Percentiles rank a stretch among this genome's conserved stretches.
Conservation (phyloP, 805 yeast genomes). For the Candida fluviatilis region DNA sequence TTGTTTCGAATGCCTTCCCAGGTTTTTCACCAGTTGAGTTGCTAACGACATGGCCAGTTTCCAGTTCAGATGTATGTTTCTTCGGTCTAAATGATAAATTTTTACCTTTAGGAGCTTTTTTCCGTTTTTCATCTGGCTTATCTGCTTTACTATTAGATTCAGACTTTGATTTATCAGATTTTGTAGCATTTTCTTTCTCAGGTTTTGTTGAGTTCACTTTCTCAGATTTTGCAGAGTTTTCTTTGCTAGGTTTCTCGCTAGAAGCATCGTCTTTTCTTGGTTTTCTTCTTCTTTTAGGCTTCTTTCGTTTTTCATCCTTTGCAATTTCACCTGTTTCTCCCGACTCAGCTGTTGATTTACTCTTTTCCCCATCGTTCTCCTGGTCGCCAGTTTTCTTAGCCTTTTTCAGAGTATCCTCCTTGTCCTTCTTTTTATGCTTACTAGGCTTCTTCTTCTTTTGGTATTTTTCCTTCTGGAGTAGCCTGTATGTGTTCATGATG, state of each 20-base stretch:
- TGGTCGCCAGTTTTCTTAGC: slow-evolving; percentile 1
- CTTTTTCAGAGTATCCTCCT: background rate
- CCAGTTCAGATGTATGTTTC: no score
- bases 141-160: background rate
- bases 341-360: background rate
- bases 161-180: background rate
- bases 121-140: background rate
- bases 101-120: background rate
- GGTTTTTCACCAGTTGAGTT: no score
- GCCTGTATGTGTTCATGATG: slow-evolving; percentile 8
- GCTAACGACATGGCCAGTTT: no score
- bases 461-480: background rate
- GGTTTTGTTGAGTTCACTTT: background rate
- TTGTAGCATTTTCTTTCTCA: background rate
- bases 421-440: background rate
- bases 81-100: background rate
- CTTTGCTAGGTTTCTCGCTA: background rate
- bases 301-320: background rate
- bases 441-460: background rate
- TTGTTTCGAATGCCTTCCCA: no score
- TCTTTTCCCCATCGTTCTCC: slow-evolving; percentile 1
- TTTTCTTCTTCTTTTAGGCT: slow-evolving; percentile 2
- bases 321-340: background rate
- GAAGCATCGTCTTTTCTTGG: slow-evolving; percentile 1
- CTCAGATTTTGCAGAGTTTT: background rate